Evolutionary conservation across 2,329 filamentous ascomycete species (phyloP), one percentile per base, ranked within the genome.

Genomic region (Atkinsonella hypoxylon): DNA sequence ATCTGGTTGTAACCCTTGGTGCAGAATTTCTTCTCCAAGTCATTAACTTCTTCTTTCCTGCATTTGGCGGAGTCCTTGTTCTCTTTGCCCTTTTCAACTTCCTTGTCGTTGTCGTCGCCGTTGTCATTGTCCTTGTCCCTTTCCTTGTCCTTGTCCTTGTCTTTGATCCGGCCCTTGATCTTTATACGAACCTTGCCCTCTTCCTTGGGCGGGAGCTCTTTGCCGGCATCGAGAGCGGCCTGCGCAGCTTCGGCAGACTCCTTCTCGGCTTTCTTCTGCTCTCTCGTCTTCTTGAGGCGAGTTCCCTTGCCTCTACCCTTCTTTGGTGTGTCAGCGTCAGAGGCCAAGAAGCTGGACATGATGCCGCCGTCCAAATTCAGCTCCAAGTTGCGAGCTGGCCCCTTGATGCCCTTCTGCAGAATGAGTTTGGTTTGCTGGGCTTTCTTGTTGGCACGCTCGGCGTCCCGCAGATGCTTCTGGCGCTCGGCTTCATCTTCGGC

Each of bases 1-100:
- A 98, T 91, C 66, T 95, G 90, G 62, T 94, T 89, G 71, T 94
- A 98, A 17, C 87, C 89, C 65, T 95, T 95, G 47, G 89, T 93
- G 57, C 87, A 83, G 67, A 87, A 93, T 53, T 78, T 77, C 53
- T 80, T 77, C 53, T 83, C 77, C 20, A 79, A 74, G 4, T 78
- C 75, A 38, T 73, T 70, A 9, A 70, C 67, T 30, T 76, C 72
- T 51, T 76, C 75, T 42, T 66, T 67, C 64, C 71, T 76, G 49
- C 78, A 76, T 57, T 77, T 75, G 40, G 75, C 70, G 57, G 75
- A 73, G 47, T 69, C 65, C 64, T 63, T 73, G 47, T 62, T 53
- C 59, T 57, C 61, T 55, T 64, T 65, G 47, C 68, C 68, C 64
- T 62, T 73, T 18, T 67, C 67, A 55, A 69, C 65, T 15, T 70